These are phyloP conservation scores for Candida quercuum DNA, from an alignment of 805 yeast species.

Conservation along the genomic window DNA sequence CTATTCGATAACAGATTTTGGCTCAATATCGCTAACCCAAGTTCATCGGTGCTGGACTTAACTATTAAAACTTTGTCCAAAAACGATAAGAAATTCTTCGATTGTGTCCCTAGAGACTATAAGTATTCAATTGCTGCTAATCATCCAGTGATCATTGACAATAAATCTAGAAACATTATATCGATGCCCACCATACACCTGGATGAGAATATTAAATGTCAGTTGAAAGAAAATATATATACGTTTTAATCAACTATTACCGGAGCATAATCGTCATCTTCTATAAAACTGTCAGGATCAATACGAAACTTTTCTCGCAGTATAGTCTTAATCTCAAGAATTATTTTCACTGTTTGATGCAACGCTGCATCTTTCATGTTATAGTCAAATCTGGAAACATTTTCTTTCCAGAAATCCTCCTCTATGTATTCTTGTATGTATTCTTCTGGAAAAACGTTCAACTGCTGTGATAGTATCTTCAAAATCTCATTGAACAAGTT, in stretches of 20 bases:
- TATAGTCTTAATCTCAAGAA: conserved; percentile 11
- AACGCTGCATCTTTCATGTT: conserved; percentile 19
- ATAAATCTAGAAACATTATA: conserved; percentile 6
- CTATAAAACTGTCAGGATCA: conserved; percentile 10
- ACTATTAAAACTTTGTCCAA: conserved; percentile 11
- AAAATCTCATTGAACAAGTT: conserved; percentile 29
- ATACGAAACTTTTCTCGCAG: conserved; percentile 14
- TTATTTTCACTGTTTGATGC: conserved; percentile 12
- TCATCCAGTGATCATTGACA: conserved; percentile 18
- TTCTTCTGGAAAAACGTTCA: conserved; percentile 36
- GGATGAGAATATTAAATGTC: conserved; percentile 6
- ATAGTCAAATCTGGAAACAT: conserved; percentile 20
- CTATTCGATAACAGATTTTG: conserved; percentile 37
- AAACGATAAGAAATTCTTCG: conserved; percentile 8
- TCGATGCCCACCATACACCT: conserved; percentile 11
- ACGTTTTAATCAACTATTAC: conserved; percentile 18
- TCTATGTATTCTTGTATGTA: conserved; percentile 32
- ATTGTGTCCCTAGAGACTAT: conserved; percentile 9
- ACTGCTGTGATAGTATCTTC: conserved; percentile 28
- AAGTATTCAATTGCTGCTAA: conserved; percentile 12
- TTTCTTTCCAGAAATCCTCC: conserved; percentile 13
- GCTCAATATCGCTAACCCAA: conserved; percentile 21
- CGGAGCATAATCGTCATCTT: conserved; percentile 22
- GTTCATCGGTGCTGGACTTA: conserved; percentile 5
- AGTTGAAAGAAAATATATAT: conserved; percentile 19